phyloP scores from a whole-genome alignment of 2,329 filamentous ascomycete genomes.

The Fusarium torreyae region DNA sequence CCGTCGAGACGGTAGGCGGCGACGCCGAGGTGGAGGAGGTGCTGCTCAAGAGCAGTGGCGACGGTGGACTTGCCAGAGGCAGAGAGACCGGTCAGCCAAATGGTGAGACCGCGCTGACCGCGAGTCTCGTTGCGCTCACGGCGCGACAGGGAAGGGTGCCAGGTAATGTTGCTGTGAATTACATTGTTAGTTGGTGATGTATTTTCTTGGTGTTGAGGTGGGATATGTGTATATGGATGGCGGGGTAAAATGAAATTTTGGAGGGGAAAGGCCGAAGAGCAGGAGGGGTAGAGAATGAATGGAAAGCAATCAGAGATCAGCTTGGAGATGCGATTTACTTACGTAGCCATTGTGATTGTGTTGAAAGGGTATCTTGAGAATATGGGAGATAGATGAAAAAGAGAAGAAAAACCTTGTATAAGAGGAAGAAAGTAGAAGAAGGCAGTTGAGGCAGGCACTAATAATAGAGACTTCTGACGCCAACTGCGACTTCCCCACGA shows the following conservation, averaged over 20 bases:
- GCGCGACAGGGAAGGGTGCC: constrained; percentile 86
- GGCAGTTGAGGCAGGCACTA: constrained; percentile 5
- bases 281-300: constrained; percentile 4
- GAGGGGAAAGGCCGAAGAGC: constrained; percentile 11
- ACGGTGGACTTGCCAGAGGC: constrained; percentile 98
- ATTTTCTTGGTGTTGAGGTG: constrained; percentile 25
- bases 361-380: constrained; percentile 9
- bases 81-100: constrained; percentile 98
- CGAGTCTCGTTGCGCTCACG: constrained; percentile 81
- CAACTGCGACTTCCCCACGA: constrained; percentile 18
- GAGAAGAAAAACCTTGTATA: constrained; percentile 6
- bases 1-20: constrained; percentile 95
- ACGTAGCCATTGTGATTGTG: constrained; percentile 54
- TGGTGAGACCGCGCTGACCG: constrained; percentile 90
- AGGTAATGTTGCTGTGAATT: constrained; percentile 83
- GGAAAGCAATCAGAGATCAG: neutral
- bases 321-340: constrained; percentile 33
- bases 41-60: constrained; percentile 95
- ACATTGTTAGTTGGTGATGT: constrained; percentile 24
- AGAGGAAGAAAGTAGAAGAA: neutral
- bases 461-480: constrained; percentile 18
- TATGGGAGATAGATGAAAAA: constrained; percentile 11
- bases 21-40: constrained; percentile 88
- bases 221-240: constrained; percentile 24
- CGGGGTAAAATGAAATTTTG: constrained; percentile 34